Conservation (phyloP, 495 filamentous ascomycete species). For the Neurospora africana region DNA sequence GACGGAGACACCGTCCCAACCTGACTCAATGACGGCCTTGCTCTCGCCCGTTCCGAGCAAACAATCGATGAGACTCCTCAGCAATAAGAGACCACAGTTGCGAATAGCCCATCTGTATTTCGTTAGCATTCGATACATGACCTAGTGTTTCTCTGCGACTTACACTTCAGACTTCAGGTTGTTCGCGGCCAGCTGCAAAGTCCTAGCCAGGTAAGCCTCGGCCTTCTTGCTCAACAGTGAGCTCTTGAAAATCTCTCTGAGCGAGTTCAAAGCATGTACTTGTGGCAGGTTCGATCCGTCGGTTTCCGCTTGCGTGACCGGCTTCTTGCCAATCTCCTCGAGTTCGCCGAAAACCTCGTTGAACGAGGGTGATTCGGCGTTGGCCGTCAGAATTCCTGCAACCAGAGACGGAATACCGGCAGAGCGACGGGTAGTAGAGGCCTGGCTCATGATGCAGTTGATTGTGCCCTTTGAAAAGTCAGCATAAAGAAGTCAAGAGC, state of each 20-base stretch:
- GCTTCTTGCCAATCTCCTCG: slow-evolving; percentile 43
- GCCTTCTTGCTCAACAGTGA: slow-evolving; percentile 53
- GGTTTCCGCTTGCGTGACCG: slow-evolving; percentile 37
- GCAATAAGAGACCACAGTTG: slow-evolving; percentile 83
- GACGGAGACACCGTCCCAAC: slow-evolving; percentile 39
- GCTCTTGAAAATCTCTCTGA: slow-evolving; percentile 79
- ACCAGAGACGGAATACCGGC: slow-evolving; percentile 84
- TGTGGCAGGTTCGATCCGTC: slow-evolving; percentile 67
- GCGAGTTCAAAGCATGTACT: slow-evolving; percentile 86
- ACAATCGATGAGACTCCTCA: slow-evolving; percentile 69
- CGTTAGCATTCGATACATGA: slow-evolving; percentile 7
- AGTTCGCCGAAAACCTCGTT: slow-evolving; percentile 40
- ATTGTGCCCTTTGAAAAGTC: slow-evolving; percentile 41
- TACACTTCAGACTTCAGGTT: slow-evolving; percentile 55
- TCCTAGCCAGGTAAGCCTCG: slow-evolving; percentile 59
- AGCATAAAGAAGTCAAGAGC: neutral
- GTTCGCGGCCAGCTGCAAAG: slow-evolving; percentile 61
- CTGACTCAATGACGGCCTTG: slow-evolving; percentile 37
- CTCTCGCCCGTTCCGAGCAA: slow-evolving; percentile 58
- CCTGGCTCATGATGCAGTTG: slow-evolving; percentile 54
- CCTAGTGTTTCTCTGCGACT: slow-evolving; percentile 24
- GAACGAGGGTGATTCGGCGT: slow-evolving; percentile 37
- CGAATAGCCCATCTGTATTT: slow-evolving; percentile 71
- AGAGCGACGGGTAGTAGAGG: slow-evolving; percentile 78
- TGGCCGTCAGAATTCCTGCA: slow-evolving; percentile 59